Conservation (phyloP, 176 grass and related monocot species). For the Oropetium thomaeum region DNA sequence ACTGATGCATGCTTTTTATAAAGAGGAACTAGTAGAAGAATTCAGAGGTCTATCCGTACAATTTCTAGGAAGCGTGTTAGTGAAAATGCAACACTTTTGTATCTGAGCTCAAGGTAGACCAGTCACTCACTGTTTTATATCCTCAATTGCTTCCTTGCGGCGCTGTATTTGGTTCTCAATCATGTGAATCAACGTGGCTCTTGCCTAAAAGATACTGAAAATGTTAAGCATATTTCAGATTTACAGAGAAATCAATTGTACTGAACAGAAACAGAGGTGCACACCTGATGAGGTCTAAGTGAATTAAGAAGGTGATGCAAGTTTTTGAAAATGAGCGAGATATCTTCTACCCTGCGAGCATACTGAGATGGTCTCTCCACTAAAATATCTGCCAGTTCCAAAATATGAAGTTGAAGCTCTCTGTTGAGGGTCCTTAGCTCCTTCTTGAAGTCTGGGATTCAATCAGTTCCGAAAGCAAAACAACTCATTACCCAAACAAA, state of each 20-base stretch:
- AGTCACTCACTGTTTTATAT: constrained; percentile 71
- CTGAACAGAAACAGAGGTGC: background rate
- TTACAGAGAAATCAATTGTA: background rate
- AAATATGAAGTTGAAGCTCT: constrained; percentile 91
- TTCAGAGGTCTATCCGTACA: background rate
- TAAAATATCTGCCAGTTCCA: constrained; percentile 89
- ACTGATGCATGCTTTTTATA: background rate
- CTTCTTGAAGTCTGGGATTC: constrained; percentile 76
- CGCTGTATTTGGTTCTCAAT: constrained; percentile 85
- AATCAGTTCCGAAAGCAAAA: constrained; percentile 5
- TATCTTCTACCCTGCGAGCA: constrained; percentile 86
- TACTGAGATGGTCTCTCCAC: constrained; percentile 92
- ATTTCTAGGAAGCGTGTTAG: background rate
- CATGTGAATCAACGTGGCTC: constrained; percentile 90
- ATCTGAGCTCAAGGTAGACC: constrained; percentile 10
- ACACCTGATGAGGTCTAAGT: constrained; percentile 78
- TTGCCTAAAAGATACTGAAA: constrained; percentile 52
- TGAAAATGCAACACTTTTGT: background rate
- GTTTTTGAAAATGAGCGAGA: constrained; percentile 91
- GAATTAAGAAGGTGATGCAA: constrained; percentile 90
- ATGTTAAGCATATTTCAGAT: constrained; percentile 1
- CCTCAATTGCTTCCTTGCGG: constrained; percentile 78
- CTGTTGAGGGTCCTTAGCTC: constrained; percentile 88
- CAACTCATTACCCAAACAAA: background rate
- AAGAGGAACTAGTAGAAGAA: background rate